These are phyloP conservation scores for Holtermanniella nyarrowii DNA, from an alignment of 768 basidiomycete genomes.

Conservation along the genomic window DNA sequence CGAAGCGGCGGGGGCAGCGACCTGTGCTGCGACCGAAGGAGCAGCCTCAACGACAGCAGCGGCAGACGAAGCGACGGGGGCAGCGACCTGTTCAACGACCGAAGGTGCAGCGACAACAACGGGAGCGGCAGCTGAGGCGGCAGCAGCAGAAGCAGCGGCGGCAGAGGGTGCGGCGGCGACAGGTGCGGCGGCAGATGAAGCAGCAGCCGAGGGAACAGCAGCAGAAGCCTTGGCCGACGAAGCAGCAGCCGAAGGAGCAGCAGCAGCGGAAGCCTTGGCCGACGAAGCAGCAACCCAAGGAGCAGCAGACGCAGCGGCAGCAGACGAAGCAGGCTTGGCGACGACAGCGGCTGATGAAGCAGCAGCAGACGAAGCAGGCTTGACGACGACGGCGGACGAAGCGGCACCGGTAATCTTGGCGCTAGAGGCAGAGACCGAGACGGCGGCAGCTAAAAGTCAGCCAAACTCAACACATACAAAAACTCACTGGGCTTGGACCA, in stretches of 20 bases:
- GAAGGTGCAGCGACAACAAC: background rate
- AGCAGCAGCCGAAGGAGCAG: conserved; percentile 1
- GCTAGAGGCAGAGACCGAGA: background rate
- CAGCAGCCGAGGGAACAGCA: conserved; percentile 1
- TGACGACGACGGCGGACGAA: conserved; percentile 1
- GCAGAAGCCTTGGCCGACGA: background rate
- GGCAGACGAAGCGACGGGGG: background rate
- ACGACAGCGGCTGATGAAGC: background rate
- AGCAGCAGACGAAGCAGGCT: background rate
- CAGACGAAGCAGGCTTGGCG: background rate
- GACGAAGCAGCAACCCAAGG: conserved; percentile 1
- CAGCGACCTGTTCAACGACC: background rate
- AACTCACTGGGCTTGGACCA: background rate
- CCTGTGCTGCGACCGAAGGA: conserved; percentile 1
- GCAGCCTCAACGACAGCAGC: background rate
- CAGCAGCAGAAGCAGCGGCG: background rate
- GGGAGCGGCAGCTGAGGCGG: conserved; percentile 1
- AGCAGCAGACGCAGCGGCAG: background rate
- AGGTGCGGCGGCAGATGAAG: background rate
- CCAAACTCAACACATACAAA: background rate
- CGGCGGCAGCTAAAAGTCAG: background rate
- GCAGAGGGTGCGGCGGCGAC: background rate
- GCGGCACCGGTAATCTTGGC: background rate
- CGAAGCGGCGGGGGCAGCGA: conserved; percentile 1
- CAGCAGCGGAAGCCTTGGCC: background rate